phyloP scores from a whole-genome alignment of 2,329 filamentous ascomycete species.

The Fusarium xylarioides region DNA sequence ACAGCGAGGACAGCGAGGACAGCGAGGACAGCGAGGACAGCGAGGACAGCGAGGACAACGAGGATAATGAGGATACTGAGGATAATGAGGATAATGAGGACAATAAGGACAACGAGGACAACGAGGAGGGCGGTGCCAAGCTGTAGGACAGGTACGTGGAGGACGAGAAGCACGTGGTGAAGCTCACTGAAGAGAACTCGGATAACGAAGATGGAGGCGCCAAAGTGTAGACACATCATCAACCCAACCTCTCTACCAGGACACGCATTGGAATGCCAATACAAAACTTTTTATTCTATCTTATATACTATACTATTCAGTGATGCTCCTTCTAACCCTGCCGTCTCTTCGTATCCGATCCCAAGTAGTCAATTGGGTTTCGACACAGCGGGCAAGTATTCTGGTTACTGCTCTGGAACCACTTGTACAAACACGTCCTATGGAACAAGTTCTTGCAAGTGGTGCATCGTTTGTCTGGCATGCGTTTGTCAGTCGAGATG shows the following conservation, averaged over 20 bases:
- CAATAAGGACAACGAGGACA: no score
- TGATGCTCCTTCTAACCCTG: slow-evolving; percentile 29
- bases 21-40: no score
- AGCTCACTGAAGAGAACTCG: neutral
- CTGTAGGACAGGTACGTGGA: neutral
- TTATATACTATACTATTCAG: neutral
- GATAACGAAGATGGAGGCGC: neutral
- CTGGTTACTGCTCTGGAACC: slow-evolving; percentile 94
- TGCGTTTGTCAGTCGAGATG: slow-evolving; percentile 85
- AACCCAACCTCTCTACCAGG: neutral
- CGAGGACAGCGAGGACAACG: no score
- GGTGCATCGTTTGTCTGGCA: slow-evolving; percentile 89
- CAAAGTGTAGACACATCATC: neutral
- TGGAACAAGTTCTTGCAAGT: slow-evolving; percentile 98
- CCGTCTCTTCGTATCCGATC: slow-evolving; percentile 53
- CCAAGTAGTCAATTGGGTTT: slow-evolving; percentile 78
- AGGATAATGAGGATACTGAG: no score
- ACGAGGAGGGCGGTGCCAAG: slow-evolving; percentile 3
- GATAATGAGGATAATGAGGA: no score
- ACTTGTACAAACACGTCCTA: slow-evolving; percentile 88
- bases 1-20: no score
- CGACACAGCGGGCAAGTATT: slow-evolving; percentile 93
- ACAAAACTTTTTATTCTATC: slow-evolving; percentile 20
- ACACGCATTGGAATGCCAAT: neutral
- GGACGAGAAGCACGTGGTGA: neutral